Percentiles rank a stretch among this genome's conserved stretches.
phyloP scores from a whole-genome alignment of 208 protist genomes.

The Acanthamoeba lenticulata region DNA sequence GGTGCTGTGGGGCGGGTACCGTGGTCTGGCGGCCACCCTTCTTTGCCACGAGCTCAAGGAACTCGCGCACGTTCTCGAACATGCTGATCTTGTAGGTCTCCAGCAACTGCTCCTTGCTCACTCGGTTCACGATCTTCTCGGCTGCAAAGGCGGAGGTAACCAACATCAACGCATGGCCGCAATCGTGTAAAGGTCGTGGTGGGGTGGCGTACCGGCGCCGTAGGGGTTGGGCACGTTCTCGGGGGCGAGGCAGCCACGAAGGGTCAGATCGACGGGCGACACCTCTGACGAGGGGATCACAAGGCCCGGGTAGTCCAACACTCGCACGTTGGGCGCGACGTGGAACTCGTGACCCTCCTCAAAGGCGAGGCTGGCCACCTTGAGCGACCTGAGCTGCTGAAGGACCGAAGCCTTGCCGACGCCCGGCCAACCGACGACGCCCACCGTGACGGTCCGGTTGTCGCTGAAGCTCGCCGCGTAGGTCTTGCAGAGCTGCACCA shows the following conservation, averaged over 20 bases:
- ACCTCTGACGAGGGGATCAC: neutral
- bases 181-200: neutral
- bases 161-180: no score
- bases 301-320: neutral
- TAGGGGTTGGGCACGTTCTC: neutral
- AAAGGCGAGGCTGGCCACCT: neutral
- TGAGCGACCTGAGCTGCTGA: neutral
- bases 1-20: neutral
- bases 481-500: neutral
- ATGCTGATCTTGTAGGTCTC: constrained; percentile 36
- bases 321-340: neutral
- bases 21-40: neutral
- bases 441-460: neutral
- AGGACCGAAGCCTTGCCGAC: neutral
- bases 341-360: neutral
- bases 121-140: constrained; percentile 4
- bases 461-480: neutral
- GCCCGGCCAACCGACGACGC: neutral
- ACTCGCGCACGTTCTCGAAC: neutral
- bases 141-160: neutral
- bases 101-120: constrained; percentile 21
- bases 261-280: neutral
- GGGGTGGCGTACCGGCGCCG: neutral
- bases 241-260: neutral
- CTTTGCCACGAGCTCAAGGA: constrained; percentile 8